Base-by-base conservation (phyloP, 257 asterid genomes). In the Osmanthus fragrans region DNA sequence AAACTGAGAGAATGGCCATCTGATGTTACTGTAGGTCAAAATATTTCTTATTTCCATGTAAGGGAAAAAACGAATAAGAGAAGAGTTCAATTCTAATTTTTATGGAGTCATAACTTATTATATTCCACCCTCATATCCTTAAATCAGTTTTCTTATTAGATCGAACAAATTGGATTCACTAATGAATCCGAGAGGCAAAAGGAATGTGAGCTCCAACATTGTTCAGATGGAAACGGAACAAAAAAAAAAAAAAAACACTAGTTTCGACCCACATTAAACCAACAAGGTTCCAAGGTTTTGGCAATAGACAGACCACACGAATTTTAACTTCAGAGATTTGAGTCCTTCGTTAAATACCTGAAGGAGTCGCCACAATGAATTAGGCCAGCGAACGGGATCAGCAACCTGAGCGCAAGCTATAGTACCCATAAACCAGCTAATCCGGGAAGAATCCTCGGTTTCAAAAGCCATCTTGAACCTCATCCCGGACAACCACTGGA, bases 401-500 rank as follows among this genome's bases (percentile, higher is more conserved):
- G 76, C 77, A 37, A 79, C 77, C 75, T 83, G 86, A 73, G 81
- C 89, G 73, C 83, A 72, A 63, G 90, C 67, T 29, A 86, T 72
- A 25, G 92, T 86, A 21, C 90, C 92, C 86, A 78, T 84, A 78
- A 82, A 88, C 92, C 90, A 88, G 80, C 89, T 86, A 47, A 84
- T 86, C 27, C 89, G 72, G 1, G 90, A 84, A 2, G 86, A 82
- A 66, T 88, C 89, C 82, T 88, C 90, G 0, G 87, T 86, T 69
- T 88, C 92, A 73, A 86, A 82, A 0, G 89, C 81, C 92, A 88
- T 88, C 85, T 86, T 88, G 78, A 88, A 88, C 81, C 87, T 88
- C 89, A 86, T 84, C 40, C 92, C 92, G 2, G 86, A 45, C 42
- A 73, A 82, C 92, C 90, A 86, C 80, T 79, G 78, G 18, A 80